Base-by-base conservation (phyloP, 2,329 filamentous ascomycete species). In the Parastagonospora avenae region DNA sequence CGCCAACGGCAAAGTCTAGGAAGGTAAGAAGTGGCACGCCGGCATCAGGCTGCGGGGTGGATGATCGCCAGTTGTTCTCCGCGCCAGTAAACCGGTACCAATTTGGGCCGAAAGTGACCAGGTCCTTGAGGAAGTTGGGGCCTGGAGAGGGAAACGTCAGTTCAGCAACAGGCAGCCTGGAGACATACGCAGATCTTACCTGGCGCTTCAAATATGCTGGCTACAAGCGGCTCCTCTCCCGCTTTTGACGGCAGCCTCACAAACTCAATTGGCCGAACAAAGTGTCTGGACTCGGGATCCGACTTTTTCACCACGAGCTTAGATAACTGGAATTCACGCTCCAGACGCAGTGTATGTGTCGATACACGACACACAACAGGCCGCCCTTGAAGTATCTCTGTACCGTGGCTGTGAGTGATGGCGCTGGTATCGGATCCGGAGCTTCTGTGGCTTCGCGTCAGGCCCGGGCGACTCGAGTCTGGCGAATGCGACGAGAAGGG, bases 1-100 rank as follows among this genome's bases (percentile, higher is more conserved):
- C 90, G 19, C 92, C 92, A 51, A 96, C 90, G 28, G 92, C 93
- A 68, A 97, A 97, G 65, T 96, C 89, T 27, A 97, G 81, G 65
- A 97, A 97, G 12, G 85, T 80, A 40, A 88, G 81, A 5, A 97
- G 77, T 39, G 87, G 85, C 37, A 94, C 85, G 32, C 85, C 82
- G 14, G 83, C 79, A 14, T 79, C 79, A 6, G 60, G 54, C 3
- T 57, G 32, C 4, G 59, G 33, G 4, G 54, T 19, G 28, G 52
- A 32, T 4, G 62, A 42, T 15, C 60, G 57, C 59, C 55, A 63
- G 6, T 39, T 44, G 28, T 66, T 46, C 1, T 57, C 42, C 4
- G 63, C 52, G 24, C 51, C 46, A 5, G 45, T 54, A 15, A 66
- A 57, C 14, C 62, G 67, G 64, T 77, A 79, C 51, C 72, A 73